These are phyloP conservation scores for Raddia guianensis DNA, from an alignment of 176 grass and related monocot genomes.

Conservation along the genomic window DNA sequence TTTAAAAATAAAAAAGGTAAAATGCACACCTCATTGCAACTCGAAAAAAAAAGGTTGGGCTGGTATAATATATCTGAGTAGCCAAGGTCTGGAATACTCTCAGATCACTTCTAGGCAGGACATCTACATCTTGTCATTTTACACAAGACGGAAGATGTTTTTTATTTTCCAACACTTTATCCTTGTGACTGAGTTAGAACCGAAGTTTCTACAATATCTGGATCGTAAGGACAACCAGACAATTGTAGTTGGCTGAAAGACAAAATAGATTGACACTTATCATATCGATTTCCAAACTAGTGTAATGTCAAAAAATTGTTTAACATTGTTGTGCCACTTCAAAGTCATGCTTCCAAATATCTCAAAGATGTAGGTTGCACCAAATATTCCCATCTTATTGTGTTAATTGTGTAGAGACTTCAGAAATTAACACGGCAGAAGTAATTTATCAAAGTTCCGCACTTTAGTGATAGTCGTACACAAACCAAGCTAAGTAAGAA, in stretches of 20 bases:
- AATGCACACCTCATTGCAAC: neutral
- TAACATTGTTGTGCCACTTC: neutral
- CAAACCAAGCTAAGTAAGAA: neutral
- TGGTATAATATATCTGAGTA: neutral
- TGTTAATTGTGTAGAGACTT: neutral
- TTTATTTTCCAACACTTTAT: neutral
- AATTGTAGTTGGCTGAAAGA: neutral
- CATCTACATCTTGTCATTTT: neutral
- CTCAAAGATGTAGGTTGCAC: neutral
- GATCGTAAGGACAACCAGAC: neutral
- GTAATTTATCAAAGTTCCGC: neutral
- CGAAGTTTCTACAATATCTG: neutral
- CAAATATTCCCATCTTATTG: neutral
- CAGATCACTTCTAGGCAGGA: neutral
- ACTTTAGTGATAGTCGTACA: neutral
- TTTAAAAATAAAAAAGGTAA: neutral
- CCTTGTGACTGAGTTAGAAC: neutral
- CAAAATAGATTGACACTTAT: neutral
- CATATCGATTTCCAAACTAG: neutral
- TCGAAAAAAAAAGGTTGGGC: neutral
- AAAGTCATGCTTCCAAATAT: neutral
- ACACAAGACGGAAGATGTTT: constrained; percentile 1
- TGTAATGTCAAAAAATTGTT: neutral
- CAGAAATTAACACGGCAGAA: neutral
- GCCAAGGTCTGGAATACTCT: neutral